Percentiles rank a stretch among this genome's conserved stretches.
Conservation (phyloP, 2,329 filamentous ascomycete genomes). For the Fusarium decemcellulare region DNA sequence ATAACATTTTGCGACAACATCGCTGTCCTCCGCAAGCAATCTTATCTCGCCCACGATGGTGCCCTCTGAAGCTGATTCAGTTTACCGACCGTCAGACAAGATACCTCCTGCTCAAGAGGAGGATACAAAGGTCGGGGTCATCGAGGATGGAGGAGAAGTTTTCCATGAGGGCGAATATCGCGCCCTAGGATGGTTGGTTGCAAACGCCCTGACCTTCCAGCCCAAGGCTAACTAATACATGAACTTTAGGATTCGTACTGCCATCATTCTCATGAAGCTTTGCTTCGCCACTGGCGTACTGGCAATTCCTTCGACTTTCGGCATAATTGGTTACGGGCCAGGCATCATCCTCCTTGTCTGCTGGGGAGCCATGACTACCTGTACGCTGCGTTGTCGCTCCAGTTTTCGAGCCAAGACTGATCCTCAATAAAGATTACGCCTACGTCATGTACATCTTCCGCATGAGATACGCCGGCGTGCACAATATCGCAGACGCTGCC, state of each 20-base stretch:
- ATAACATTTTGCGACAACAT: too few species aligned
- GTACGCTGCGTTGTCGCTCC: slow-evolving; percentile 15
- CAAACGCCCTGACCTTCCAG: not conserved
- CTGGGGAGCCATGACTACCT: slow-evolving; percentile 43
- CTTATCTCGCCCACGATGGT: too few species aligned
- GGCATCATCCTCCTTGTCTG: slow-evolving; percentile 35
- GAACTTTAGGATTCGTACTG: slow-evolving; percentile 34
- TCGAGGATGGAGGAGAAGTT: slow-evolving; percentile 37
- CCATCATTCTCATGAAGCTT: slow-evolving; percentile 36
- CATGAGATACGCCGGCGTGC: slow-evolving; percentile 42
- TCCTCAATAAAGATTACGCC: slow-evolving; percentile 39
- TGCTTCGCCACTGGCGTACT: slow-evolving; percentile 48
- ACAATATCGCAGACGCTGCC: slow-evolving; percentile 47
- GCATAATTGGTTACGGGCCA: slow-evolving; percentile 41
- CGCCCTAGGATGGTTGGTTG: slow-evolving; percentile 39
- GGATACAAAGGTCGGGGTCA: slow-evolving; percentile 2
- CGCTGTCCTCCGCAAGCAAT: too few species aligned
- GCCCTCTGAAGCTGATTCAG: too few species aligned
- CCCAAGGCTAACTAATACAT: not conserved
- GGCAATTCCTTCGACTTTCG: slow-evolving; percentile 44
- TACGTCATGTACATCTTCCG: slow-evolving; percentile 46
- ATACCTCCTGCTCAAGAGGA: not conserved
- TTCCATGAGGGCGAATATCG: slow-evolving; percentile 39
- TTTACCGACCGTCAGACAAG: too few species aligned
- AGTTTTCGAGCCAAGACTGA: not conserved